phyloP scores from a whole-genome alignment of 2,329 filamentous ascomycete genomes.

The Diaporthe humulicola region DNA sequence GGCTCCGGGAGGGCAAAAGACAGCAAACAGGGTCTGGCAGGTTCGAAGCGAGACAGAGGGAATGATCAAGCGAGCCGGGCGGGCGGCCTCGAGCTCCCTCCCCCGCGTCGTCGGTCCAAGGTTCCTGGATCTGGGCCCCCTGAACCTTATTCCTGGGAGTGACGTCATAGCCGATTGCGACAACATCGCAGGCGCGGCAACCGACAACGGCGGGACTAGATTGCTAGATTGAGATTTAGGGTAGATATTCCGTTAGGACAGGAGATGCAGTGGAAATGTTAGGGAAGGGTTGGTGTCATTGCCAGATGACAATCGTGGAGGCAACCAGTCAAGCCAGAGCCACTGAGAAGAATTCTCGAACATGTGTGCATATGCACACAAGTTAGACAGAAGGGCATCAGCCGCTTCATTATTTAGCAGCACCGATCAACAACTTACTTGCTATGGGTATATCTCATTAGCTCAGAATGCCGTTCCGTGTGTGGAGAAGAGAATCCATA shows the following conservation, averaged over 20 bases:
- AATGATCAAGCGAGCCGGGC: not conserved
- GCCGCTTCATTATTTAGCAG: not conserved
- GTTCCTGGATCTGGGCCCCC: not conserved
- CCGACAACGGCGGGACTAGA: not conserved
- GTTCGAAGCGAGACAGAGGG: not conserved
- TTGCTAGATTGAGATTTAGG: not conserved
- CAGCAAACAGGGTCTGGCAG: not conserved
- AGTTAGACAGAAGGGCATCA: not conserved
- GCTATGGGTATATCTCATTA: not conserved
- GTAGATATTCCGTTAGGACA: not conserved
- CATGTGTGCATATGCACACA: not conserved
- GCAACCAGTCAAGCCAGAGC: not conserved
- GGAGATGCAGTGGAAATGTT: no score
- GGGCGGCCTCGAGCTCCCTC: not conserved
- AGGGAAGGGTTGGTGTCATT: not conserved
- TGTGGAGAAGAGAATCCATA: slow-evolving; percentile 3
- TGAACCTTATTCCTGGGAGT: not conserved
- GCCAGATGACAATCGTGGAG: not conserved
- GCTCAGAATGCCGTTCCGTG: not conserved
- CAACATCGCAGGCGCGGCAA: not conserved
- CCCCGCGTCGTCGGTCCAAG: not conserved
- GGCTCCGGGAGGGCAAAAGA: not conserved
- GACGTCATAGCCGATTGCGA: slow-evolving; percentile 13
- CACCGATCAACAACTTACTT: not conserved
- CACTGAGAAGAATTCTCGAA: not conserved